Evolutionary conservation across 441 rosid species (phyloP).

Genomic region (Euphorbia schlechtendalii): DNA sequence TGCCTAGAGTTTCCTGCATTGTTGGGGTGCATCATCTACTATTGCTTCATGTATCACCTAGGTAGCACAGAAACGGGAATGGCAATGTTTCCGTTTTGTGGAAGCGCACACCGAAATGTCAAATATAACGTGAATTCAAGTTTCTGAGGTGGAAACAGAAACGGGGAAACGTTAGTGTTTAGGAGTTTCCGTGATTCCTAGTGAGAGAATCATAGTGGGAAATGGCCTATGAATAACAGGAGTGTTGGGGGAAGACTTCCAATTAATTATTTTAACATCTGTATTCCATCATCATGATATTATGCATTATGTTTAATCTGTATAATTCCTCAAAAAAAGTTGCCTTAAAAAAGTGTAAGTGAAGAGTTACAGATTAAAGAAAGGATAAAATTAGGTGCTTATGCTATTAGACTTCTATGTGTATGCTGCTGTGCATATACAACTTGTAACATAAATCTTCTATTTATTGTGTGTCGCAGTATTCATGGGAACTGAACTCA

Average conservation of each 20-base stretch:
- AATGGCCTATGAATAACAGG: not conserved
- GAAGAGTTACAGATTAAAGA: not conserved
- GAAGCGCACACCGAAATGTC: no score
- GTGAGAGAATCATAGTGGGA: not conserved
- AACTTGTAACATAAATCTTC: not conserved
- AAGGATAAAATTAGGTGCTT: not conserved
- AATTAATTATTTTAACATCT: not conserved
- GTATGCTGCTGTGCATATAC: not conserved
- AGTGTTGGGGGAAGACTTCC: not conserved
- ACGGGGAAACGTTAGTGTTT: no score
- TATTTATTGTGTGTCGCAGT: constrained; percentile 25
- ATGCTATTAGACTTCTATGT: not conserved
- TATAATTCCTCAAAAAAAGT: not conserved
- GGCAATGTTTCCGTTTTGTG: no score
- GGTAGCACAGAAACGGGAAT: no score
- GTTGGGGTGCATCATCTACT: not conserved
- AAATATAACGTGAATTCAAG: no score
- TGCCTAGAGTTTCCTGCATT: no score
- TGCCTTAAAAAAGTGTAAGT: not conserved
- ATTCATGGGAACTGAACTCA: constrained; percentile 84
- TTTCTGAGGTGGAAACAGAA: no score
- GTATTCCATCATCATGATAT: not conserved
- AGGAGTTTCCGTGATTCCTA: no score
- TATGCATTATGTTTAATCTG: not conserved
- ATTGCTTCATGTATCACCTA: not conserved